A percentile compares a stretch with the other conserved stretches of the same genome.
These are phyloP conservation scores for Huntiella abstrusa DNA, from an alignment of 2,329 filamentous ascomycete species.

Conservation along the genomic window DNA sequence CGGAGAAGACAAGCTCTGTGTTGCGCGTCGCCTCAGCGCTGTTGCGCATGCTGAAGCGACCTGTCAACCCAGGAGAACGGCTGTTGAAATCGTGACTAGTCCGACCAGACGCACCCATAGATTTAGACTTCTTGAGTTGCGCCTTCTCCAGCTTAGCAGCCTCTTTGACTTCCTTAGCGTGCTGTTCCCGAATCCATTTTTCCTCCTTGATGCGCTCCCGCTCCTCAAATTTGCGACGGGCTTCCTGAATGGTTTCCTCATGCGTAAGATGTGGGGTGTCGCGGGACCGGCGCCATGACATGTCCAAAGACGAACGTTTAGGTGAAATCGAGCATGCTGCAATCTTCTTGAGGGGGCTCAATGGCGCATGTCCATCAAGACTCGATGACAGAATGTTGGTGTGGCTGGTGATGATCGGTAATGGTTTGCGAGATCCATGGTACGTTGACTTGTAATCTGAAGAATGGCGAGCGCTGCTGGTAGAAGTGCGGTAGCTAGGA, in stretches of 20 bases:
- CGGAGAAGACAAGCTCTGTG: slow-evolving; percentile 20
- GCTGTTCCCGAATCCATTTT: slow-evolving; percentile 40
- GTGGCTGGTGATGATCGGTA: slow-evolving; percentile 24
- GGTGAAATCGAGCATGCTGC: slow-evolving; percentile 27
- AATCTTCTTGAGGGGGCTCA: slow-evolving; percentile 18
- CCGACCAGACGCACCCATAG: slow-evolving; percentile 15
- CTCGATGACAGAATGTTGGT: slow-evolving; percentile 24
- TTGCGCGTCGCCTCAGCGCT: slow-evolving; percentile 23
- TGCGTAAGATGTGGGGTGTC: slow-evolving; percentile 34
- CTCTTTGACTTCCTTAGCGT: slow-evolving; percentile 38
- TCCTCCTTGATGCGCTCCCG: slow-evolving; percentile 43
- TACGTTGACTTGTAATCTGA: slow-evolving; percentile 13
- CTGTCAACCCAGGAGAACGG: not conserved
- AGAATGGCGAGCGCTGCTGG: slow-evolving; percentile 5
- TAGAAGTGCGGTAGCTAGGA: slow-evolving; percentile 5
- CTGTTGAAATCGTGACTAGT: slow-evolving; percentile 9
- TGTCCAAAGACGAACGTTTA: slow-evolving; percentile 39
- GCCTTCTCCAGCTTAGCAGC: slow-evolving; percentile 32
- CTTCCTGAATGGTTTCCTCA: slow-evolving; percentile 38
- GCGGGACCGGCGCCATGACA: slow-evolving; percentile 27
- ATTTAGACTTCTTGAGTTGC: slow-evolving; percentile 23
- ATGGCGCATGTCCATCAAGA: slow-evolving; percentile 14
- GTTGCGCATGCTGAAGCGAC: slow-evolving; percentile 14
- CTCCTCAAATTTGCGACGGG: slow-evolving; percentile 43
- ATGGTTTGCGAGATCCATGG: slow-evolving; percentile 19